phyloP scores from a whole-genome alignment of 148 eudicot species.

The Silene uniflora region DNA sequence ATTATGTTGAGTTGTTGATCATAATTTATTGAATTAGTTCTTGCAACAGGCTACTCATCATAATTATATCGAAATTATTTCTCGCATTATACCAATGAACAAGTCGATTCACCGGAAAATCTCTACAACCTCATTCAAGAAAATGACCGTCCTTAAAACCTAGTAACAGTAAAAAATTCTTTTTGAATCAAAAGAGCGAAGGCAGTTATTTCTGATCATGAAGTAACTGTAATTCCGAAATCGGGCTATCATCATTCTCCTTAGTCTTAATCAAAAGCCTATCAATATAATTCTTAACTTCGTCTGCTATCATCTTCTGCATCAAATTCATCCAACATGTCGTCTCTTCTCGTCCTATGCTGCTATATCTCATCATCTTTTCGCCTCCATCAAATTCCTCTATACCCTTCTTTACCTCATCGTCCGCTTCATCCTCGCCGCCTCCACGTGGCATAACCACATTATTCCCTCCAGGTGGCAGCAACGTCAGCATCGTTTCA shows the following conservation, averaged over 20 bases:
- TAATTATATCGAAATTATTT: background rate
- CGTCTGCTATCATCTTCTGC: constrained; percentile 31
- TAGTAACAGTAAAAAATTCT: too few relatives aligned
- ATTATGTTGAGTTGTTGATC: too few relatives aligned
- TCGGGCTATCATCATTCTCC: background rate
- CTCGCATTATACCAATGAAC: background rate
- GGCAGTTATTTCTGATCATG: background rate
- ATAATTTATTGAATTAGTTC: too few relatives aligned
- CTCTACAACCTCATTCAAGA: background rate
- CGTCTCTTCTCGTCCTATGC: constrained; percentile 10
- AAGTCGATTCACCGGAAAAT: background rate
- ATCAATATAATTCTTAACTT: constrained; percentile 32
- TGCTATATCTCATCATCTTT: background rate
- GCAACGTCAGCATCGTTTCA: constrained; percentile 38
- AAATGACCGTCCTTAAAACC: background rate
- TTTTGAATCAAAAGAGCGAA: too few relatives aligned
- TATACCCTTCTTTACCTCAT: background rate
- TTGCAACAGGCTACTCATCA: background rate
- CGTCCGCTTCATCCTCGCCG: constrained; percentile 13
- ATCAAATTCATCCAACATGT: constrained; percentile 19
- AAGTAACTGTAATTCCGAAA: background rate
- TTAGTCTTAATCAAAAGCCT: constrained; percentile 6
- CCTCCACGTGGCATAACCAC: constrained; percentile 11
- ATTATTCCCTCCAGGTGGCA: constrained; percentile 38
- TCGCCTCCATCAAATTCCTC: background rate